Conservation (phyloP, 371 early-diverging fungal species). For the Amoeboaphelidium protococcarum region DNA sequence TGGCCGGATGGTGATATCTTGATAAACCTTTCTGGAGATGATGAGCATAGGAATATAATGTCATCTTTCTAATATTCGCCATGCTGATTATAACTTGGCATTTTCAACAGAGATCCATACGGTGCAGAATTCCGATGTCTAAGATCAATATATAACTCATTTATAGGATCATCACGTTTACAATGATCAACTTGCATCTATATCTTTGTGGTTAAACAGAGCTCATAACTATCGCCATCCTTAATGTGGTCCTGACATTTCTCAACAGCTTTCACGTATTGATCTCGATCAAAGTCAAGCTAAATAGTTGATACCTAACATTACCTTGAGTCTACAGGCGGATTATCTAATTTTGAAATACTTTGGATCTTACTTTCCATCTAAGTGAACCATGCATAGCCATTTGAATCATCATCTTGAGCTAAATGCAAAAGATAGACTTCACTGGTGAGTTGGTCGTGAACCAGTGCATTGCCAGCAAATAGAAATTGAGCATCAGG, state of each 20-base stretch:
- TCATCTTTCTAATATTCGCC: slow-evolving; percentile 7
- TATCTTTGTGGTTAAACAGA: slow-evolving; percentile 71
- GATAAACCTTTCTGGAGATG: slow-evolving; percentile 71
- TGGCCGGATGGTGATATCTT: slow-evolving; percentile 16
- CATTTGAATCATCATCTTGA: slow-evolving; percentile 1
- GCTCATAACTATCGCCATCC: slow-evolving; percentile 76
- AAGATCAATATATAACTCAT: slow-evolving; percentile 31
- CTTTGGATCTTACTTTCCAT: no score
- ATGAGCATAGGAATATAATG: slow-evolving; percentile 14
- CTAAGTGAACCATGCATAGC: no score
- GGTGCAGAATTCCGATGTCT: slow-evolving; percentile 65
- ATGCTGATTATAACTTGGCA: slow-evolving; percentile 7
- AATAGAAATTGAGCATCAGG: slow-evolving; percentile 67
- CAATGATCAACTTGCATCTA: slow-evolving; percentile 5
- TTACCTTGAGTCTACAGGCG: no score
- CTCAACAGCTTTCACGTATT: slow-evolving; percentile 34
- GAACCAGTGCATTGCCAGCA: slow-evolving; percentile 41
- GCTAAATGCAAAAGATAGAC: slow-evolving; percentile 13
- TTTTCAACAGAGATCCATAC: slow-evolving; percentile 37
- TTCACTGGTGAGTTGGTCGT: slow-evolving; percentile 24
- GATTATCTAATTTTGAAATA: no score
- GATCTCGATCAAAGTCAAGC: slow-evolving; percentile 17
- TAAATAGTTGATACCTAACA: no score
- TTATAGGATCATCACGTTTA: slow-evolving; percentile 6
- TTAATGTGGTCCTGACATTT: slow-evolving; percentile 32